Percentiles rank a stretch among this genome's conserved stretches.
These are phyloP conservation scores for Coccomyxa subellipsoidea DNA, from an alignment of 163 green algal genomes.

Conservation along the genomic window DNA sequence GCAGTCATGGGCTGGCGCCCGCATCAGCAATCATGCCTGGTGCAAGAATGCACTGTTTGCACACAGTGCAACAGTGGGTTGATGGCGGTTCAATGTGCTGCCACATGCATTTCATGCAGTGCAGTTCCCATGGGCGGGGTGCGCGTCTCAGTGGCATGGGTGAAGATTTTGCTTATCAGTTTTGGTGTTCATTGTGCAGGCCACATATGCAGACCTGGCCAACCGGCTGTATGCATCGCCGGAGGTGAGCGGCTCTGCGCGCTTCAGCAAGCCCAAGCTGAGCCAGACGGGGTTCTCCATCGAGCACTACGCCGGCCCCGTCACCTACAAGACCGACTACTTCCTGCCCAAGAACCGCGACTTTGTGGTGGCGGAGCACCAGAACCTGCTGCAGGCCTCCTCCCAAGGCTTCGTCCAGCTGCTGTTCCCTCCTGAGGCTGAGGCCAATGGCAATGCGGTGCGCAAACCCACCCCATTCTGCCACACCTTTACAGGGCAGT, in stretches of 20 bases:
- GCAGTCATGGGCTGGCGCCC: no score
- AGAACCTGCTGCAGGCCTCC: conserved; percentile 74
- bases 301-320: conserved; percentile 90
- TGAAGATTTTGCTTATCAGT: not conserved
- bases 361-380: conserved; percentile 96
- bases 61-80: no score
- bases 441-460: conserved; percentile 15
- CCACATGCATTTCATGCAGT: no score
- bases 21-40: no score
- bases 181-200: conserved; percentile 27
- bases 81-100: no score
- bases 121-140: no score
- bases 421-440: conserved; percentile 74
- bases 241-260: conserved; percentile 56
- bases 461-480: not conserved
- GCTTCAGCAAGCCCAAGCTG: conserved; percentile 90
- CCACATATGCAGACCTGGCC: conserved; percentile 80
- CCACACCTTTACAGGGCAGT: no score
- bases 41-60: no score
- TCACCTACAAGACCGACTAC: conserved; percentile 85
- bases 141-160: no score
- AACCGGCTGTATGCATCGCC: conserved; percentile 80
- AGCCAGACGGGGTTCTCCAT: conserved; percentile 86
- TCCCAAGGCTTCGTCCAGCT: conserved; percentile 52
- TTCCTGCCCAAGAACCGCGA: conserved; percentile 99